Percentiles rank a stretch among this genome's conserved stretches.
These are phyloP conservation scores for Fusarium chaquense DNA, from an alignment of 2,329 filamentous ascomycete genomes.

Conservation along the genomic window DNA sequence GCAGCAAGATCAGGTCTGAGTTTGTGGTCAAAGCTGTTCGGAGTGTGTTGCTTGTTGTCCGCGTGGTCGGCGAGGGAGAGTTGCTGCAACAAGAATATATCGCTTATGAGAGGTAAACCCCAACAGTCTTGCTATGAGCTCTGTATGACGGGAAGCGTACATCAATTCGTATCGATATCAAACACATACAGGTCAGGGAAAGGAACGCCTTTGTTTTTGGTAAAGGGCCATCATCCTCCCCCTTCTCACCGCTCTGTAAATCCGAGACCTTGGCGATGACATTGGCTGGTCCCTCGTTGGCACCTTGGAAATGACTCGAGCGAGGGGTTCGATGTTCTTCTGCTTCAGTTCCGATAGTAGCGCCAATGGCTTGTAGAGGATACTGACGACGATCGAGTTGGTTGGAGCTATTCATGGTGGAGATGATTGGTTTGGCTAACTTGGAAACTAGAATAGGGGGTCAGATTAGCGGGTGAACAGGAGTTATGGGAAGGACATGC, in stretches of 20 bases:
- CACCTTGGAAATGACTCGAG: neutral
- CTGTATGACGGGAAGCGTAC: neutral
- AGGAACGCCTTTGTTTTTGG: constrained; percentile 3
- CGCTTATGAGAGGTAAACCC: constrained; percentile 1
- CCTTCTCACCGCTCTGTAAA: constrained; percentile 4
- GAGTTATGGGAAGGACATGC: neutral
- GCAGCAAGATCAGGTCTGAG: too few species aligned
- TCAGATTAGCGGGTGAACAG: neutral
- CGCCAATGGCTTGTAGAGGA: constrained; percentile 4
- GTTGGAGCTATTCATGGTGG: constrained; percentile 16
- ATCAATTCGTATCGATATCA: accelerated
- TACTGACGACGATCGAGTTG: constrained; percentile 13
- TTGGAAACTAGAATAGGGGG: neutral
- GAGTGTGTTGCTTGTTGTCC: too few species aligned
- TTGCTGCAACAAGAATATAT: constrained; percentile 14
- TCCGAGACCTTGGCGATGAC: constrained; percentile 13
- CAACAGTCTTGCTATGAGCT: constrained; percentile 12
- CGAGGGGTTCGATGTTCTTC: neutral
- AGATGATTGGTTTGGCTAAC: neutral
- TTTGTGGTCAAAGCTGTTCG: too few species aligned
- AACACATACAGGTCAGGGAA: constrained; percentile 4
- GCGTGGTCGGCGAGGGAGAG: neutral
- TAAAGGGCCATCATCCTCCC: constrained; percentile 1
- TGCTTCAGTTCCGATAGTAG: neutral
- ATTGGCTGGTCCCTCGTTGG: constrained; percentile 9